Base-by-base conservation (phyloP, 257 asterid genomes). In the Thymus quinquecostatus region DNA sequence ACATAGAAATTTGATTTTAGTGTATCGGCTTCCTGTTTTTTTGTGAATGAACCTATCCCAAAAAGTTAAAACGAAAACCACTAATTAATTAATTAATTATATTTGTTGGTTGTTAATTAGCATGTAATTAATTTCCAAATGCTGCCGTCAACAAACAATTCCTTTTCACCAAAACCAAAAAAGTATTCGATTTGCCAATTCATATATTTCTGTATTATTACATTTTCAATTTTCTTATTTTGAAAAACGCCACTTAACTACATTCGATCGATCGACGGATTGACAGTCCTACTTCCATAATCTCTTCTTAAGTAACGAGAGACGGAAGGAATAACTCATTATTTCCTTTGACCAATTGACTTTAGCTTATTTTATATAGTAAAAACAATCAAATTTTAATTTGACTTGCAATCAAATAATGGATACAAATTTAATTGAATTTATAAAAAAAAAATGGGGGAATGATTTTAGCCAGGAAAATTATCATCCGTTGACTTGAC, bases 141-240 rank as follows among this genome's bases (percentile, higher is more conserved):
- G 78, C 72, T 80, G 81, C 69, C 76, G 78, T 79, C 78, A 71
- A 70, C 47, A 36, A 71, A 70, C 47, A 36, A 32, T 40, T 68
- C 63, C 62, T 74, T 69, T 69, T 58, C 67, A 56, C 29, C 27
- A 77, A 58, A 66, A 45, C 38, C 36, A 3, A 40, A 65, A 11
- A 5, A 21, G n/a, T n/a, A 2, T 41, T 27, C 57, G 29, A 51
- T 59, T 10, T 66, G 66, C 59, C 45, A 41, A 9, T 56, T 41
- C 33, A 53, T 54, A 21, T 57, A 27, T 45, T 40, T 60, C 33
- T 59, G 43, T 47, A 47, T 9, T 29, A 3, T 34, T 14, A 57
- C 10, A 50, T 50, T n/a, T 50, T 6, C 8, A 9, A 6, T 41
- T 41, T 4, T 38, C 3, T 47, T 67, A 29, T 14, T 50, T 9